A percentile compares a stretch with the other conserved stretches of the same genome.
These are phyloP conservation scores for Daedaleopsis sinensis DNA, from an alignment of 768 basidiomycete genomes.

Conservation along the genomic window DNA sequence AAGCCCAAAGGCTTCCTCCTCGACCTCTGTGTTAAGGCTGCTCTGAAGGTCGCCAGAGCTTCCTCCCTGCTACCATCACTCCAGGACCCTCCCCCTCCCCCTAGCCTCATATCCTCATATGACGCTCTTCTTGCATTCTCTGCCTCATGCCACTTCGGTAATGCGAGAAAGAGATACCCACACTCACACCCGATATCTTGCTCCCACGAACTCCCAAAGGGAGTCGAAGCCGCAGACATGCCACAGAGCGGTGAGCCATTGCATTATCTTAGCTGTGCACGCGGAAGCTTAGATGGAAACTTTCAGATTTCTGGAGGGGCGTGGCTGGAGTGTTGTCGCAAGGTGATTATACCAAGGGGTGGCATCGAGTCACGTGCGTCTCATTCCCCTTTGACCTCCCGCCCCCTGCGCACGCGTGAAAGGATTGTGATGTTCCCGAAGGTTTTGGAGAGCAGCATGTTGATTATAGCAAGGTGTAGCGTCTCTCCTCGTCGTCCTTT, in stretches of 20 bases:
- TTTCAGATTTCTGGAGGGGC: background rate
- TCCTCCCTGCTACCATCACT: background rate
- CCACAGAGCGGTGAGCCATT: slow-evolving; percentile 6
- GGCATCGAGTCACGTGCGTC: background rate
- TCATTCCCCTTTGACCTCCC: background rate
- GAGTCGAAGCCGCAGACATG: background rate
- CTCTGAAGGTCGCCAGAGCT: background rate
- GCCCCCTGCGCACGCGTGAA: background rate
- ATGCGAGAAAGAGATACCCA: background rate
- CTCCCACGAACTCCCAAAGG: background rate
- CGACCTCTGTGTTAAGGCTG: background rate
- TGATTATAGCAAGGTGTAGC: slow-evolving; percentile 10
- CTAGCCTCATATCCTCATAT: background rate
- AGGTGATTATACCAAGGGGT: slow-evolving; percentile 11
- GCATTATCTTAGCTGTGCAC: slow-evolving; percentile 2
- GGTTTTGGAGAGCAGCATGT: background rate
- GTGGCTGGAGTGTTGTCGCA: background rate
- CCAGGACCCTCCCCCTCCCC: background rate
- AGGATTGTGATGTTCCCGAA: background rate
- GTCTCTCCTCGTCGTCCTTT: slow-evolving; percentile 15
- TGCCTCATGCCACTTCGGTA: background rate
- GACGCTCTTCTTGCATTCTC: background rate
- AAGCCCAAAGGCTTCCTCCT: background rate
- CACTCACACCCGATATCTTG: background rate
- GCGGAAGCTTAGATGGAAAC: background rate